A percentile compares a stretch with the other conserved stretches of the same genome.
phyloP scores from a whole-genome alignment of 2,329 filamentous ascomycete genomes.

The Paecilomyces niveus region DNA sequence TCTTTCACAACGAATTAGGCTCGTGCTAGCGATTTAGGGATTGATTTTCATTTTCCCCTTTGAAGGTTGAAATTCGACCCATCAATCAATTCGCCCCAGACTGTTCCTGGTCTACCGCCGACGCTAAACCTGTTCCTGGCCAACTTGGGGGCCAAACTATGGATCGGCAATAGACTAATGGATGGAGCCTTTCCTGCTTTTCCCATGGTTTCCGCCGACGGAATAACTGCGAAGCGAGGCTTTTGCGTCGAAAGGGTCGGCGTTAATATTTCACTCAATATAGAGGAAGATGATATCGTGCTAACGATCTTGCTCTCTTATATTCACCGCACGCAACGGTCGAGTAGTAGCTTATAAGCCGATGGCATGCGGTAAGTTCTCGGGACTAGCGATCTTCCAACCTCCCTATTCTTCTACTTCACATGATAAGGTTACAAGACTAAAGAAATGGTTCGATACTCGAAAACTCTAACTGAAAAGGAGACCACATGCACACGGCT shows the following conservation, averaged over 20 bases:
- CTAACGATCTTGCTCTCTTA: no score
- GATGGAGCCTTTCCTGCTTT: background rate
- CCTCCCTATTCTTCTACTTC: background rate
- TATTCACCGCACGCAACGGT: no score
- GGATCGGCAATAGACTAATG: background rate
- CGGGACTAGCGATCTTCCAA: background rate
- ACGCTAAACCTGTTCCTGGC: conserved; percentile 8
- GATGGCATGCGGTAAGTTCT: no score
- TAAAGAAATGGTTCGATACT: background rate
- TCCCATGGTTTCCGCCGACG: background rate
- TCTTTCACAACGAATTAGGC: background rate
- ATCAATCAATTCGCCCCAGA: background rate
- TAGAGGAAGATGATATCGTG: no score
- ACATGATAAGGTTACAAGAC: background rate
- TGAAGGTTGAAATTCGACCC: background rate
- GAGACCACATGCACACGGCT: background rate
- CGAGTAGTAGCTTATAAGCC: no score
- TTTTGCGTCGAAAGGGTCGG: no score
- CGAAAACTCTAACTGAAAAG: background rate
- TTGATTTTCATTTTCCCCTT: background rate
- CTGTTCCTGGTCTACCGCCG: background rate
- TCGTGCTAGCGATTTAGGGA: background rate
- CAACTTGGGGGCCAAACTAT: background rate
- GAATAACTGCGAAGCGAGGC: background rate
- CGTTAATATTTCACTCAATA: no score